Evolutionary conservation across 2,329 filamentous ascomycete genomes (phyloP).

Genomic region (Plenodomus lindquistii): DNA sequence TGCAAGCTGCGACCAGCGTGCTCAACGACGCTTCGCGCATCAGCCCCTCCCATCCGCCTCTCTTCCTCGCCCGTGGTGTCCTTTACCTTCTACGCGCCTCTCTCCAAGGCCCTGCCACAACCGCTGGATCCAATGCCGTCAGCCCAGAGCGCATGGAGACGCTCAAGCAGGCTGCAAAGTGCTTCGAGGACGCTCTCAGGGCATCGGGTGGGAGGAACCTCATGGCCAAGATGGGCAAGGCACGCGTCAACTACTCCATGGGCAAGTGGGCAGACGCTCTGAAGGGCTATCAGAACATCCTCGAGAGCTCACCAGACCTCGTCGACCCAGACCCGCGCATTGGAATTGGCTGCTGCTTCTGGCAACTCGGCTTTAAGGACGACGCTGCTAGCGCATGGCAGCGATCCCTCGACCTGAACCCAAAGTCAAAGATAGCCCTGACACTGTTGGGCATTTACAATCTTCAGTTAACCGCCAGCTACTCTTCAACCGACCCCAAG

Average conservation of each 20-base stretch:
- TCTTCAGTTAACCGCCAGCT: constrained; percentile 81
- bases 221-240: constrained; percentile 88
- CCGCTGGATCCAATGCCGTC: constrained; percentile 65
- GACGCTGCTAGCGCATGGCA: constrained; percentile 92
- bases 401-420: constrained; percentile 77
- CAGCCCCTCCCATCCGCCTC: constrained; percentile 87
- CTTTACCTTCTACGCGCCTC: constrained; percentile 87
- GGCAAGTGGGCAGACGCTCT: constrained; percentile 84
- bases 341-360: constrained; percentile 94
- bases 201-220: constrained; percentile 86
- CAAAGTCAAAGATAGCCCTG: constrained; percentile 85
- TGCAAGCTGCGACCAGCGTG: constrained; percentile 85
- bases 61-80: constrained; percentile 89
- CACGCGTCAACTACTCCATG: constrained; percentile 82
- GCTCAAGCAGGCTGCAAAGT: constrained; percentile 82
- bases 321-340: constrained; percentile 94
- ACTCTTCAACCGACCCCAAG: constrained; percentile 79
- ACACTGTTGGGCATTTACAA: constrained; percentile 89
- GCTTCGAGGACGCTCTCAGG: constrained; percentile 90
- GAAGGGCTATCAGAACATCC: constrained; percentile 81
- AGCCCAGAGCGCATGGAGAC: constrained; percentile 74
- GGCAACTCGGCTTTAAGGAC: constrained; percentile 93
- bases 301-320: constrained; percentile 83
- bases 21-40: constrained; percentile 95
- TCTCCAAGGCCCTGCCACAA: constrained; percentile 73